phyloP scores from a whole-genome alignment of 1,284 basidiomycete genomes.

The Leucoagaricus sp. region DNA sequence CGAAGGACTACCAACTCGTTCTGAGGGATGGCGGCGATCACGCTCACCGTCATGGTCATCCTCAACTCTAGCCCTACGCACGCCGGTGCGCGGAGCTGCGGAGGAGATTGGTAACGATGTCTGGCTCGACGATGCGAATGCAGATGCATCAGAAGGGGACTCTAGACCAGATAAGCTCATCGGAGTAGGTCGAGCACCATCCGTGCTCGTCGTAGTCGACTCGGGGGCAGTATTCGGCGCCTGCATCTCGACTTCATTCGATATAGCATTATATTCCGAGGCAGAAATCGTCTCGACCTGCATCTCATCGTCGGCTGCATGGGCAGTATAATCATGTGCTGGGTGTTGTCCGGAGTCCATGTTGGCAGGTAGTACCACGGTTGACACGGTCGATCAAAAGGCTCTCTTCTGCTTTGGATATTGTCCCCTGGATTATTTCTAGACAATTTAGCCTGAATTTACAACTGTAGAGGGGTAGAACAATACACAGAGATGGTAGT shows the following conservation, averaged over 20 bases:
- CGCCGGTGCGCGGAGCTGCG: constrained; percentile 31
- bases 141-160: constrained; percentile 1
- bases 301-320: constrained; percentile 1
- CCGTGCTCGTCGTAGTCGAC: background rate
- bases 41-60: constrained; percentile 56
- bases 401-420: background rate
- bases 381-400: background rate
- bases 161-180: background rate
- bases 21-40: constrained; percentile 61
- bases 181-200: background rate
- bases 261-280: constrained; percentile 27
- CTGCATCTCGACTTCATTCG: constrained; percentile 36
- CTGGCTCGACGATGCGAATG: constrained; percentile 5
- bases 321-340: background rate
- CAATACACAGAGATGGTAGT: constrained; percentile 2
- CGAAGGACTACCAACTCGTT: constrained; percentile 35
- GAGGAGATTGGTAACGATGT: background rate
- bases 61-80: constrained; percentile 46
- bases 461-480: background rate
- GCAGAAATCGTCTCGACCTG: constrained; percentile 12
- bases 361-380: background rate
- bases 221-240: constrained; percentile 27
- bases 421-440: background rate
- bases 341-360: constrained; percentile 1
- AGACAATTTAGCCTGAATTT: background rate